Conservation (phyloP, 2,329 filamentous ascomycete species). For the Beauveria varroae region DNA sequence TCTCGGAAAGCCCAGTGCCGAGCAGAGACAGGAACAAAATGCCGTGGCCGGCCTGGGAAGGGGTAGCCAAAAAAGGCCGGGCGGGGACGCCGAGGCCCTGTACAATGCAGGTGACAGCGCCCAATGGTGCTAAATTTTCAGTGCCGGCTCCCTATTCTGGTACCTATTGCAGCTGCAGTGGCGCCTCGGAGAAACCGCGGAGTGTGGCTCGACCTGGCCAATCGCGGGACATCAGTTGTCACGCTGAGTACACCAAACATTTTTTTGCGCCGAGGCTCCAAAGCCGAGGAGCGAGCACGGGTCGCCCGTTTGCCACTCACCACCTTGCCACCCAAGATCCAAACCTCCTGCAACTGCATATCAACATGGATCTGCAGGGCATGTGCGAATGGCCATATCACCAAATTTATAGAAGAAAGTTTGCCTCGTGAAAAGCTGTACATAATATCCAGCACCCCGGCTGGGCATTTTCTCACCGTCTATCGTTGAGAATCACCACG, state of each 20-base stretch:
- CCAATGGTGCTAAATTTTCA: not conserved
- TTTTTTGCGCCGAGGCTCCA: not conserved
- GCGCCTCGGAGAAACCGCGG: not conserved
- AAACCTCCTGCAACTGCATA: not conserved
- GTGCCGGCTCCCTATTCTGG: not conserved
- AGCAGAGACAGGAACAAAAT: not conserved
- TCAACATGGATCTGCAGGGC: not conserved
- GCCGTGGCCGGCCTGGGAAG: not conserved
- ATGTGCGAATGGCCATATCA: not conserved
- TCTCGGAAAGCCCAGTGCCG: not conserved
- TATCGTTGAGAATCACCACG: too few relatives aligned
- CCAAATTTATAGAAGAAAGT: too few relatives aligned
- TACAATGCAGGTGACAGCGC: not conserved
- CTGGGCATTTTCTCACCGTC: too few relatives aligned
- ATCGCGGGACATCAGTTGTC: conserved; percentile 1
- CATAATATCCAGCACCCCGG: too few relatives aligned
- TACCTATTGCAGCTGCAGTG: not conserved
- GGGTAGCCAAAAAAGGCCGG: not conserved
- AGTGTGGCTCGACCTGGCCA: not conserved
- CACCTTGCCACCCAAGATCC: not conserved
- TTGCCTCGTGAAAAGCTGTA: too few relatives aligned
- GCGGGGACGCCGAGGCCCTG: not conserved
- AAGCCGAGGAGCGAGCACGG: not conserved
- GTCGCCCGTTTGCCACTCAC: too few relatives aligned
- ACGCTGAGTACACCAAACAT: not conserved